phyloP scores from a whole-genome alignment of 108 stramenopile genomes.

The Pseudonitzschia multistriata region DNA sequence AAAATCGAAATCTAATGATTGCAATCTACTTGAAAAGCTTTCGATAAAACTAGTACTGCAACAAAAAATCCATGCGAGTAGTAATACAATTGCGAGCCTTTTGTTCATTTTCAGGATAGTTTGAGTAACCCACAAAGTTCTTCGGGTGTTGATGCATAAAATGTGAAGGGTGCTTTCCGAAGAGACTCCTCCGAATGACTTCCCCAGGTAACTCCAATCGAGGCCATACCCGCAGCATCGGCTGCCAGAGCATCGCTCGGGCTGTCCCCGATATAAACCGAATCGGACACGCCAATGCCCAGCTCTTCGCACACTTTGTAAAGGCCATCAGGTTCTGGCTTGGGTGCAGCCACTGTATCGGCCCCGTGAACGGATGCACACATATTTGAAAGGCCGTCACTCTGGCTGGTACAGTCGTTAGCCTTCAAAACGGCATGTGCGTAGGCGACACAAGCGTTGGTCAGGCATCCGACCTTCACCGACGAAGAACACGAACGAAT shows the following conservation, averaged over 20 bases:
- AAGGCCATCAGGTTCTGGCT: conserved; percentile 76
- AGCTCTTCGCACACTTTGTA: conserved; percentile 62
- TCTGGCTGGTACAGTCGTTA: conserved; percentile 35
- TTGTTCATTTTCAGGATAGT: background rate
- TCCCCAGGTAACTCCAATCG: conserved; percentile 82
- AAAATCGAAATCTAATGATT: too few species aligned
- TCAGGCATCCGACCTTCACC: conserved; percentile 67
- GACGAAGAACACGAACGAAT: conserved; percentile 7
- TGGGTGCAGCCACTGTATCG: conserved; percentile 72
- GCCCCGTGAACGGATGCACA: conserved; percentile 79
- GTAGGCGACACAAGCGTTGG: conserved; percentile 83
- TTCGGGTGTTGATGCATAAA: conserved; percentile 49
- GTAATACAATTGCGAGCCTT: background rate
- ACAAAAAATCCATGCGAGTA: too few species aligned
- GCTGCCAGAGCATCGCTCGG: conserved; percentile 78
- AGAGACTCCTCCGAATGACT: conserved; percentile 60
- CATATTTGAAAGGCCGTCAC: conserved; percentile 33
- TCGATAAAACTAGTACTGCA: too few species aligned
- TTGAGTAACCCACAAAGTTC: conserved; percentile 41
- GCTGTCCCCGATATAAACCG: conserved; percentile 80
- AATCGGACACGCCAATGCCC: conserved; percentile 48
- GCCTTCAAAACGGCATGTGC: conserved; percentile 79
- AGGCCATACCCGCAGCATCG: conserved; percentile 54
- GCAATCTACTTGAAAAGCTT: too few species aligned
- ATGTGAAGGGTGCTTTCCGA: conserved; percentile 55